Evolutionary conservation across 352 stramenopile species (phyloP).

Genomic region (Globisporangium recalcitrans): DNA sequence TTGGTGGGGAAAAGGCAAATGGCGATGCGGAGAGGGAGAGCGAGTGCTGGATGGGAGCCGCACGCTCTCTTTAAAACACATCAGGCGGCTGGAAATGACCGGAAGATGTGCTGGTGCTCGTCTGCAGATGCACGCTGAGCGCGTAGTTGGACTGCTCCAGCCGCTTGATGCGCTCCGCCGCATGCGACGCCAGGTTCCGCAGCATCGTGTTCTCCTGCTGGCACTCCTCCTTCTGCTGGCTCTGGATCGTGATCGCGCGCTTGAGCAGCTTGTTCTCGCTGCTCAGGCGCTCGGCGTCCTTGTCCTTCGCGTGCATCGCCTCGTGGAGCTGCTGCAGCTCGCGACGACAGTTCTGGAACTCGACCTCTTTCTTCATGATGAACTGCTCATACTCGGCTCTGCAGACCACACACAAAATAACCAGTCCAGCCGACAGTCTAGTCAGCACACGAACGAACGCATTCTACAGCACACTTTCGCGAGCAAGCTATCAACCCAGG

Average conservation of each 20-base stretch:
- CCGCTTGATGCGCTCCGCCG: constrained; percentile 81
- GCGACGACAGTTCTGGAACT: constrained; percentile 55
- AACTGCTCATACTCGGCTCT: constrained; percentile 79
- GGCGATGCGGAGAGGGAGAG: not conserved
- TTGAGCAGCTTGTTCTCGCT: constrained; percentile 84
- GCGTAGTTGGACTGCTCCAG: constrained; percentile 87
- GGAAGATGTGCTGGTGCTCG: constrained; percentile 46
- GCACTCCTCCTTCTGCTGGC: constrained; percentile 83
- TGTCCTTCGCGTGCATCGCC: constrained; percentile 33
- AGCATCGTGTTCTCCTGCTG: constrained; percentile 69
- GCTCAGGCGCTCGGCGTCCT: constrained; percentile 55
- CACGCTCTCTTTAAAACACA: constrained; percentile 49
- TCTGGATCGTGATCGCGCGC: constrained; percentile 82
- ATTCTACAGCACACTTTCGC: constrained; percentile 3
- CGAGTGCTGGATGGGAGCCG: too few relatives aligned
- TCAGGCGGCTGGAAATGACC: constrained; percentile 49
- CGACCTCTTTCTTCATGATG: constrained; percentile 73
- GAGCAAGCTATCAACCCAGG: too few relatives aligned
- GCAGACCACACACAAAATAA: not conserved
- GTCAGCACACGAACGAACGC: not conserved
- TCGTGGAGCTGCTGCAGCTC: constrained; percentile 50
- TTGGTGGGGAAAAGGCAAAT: not conserved
- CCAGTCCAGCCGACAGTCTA: not conserved
- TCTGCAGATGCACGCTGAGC: constrained; percentile 79
- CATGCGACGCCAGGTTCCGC: constrained; percentile 66